Percentiles rank a stretch among this genome's conserved stretches.
These are phyloP conservation scores for Arthrobotrys pseudoclavata DNA, from an alignment of 2,329 filamentous ascomycete genomes.

Conservation along the genomic window DNA sequence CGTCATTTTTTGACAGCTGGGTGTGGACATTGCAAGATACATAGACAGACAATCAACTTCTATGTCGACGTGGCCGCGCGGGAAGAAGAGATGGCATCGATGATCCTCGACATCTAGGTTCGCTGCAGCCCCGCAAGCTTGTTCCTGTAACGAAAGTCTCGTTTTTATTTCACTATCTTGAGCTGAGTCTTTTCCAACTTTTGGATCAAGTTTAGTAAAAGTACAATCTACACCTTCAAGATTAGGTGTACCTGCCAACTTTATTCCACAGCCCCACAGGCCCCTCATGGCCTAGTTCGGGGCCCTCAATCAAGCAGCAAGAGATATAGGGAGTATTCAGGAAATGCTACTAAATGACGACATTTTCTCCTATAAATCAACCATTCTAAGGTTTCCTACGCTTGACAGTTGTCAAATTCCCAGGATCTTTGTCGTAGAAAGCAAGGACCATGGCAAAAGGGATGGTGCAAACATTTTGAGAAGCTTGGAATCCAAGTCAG, in stretches of 20 bases:
- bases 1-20: neutral
- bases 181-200: neutral
- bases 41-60: neutral
- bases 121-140: neutral
- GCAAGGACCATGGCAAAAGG: neutral
- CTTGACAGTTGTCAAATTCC: conserved; percentile 53
- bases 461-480: conserved; percentile 3
- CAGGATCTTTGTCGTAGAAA: conserved; percentile 9
- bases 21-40: neutral
- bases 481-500: neutral
- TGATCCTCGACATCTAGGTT: conserved; percentile 8
- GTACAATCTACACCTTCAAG: neutral
- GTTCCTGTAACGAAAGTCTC: neutral
- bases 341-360: conserved; percentile 2
- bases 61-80: conserved; percentile 17
- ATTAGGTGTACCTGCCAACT: conserved; percentile 5
- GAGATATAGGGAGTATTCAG: neutral
- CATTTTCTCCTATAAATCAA: neutral
- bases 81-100: conserved; percentile 46
- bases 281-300: too few relatives aligned
- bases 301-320: too few relatives aligned
- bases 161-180: neutral
- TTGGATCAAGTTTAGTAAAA: neutral
- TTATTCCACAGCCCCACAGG: too few relatives aligned
- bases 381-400: conserved; percentile 36